Evolutionary conservation across 768 basidiomycete genomes (phyloP), one percentile per base, ranked within the genome.

Genomic region (Calocera viscosa): DNA sequence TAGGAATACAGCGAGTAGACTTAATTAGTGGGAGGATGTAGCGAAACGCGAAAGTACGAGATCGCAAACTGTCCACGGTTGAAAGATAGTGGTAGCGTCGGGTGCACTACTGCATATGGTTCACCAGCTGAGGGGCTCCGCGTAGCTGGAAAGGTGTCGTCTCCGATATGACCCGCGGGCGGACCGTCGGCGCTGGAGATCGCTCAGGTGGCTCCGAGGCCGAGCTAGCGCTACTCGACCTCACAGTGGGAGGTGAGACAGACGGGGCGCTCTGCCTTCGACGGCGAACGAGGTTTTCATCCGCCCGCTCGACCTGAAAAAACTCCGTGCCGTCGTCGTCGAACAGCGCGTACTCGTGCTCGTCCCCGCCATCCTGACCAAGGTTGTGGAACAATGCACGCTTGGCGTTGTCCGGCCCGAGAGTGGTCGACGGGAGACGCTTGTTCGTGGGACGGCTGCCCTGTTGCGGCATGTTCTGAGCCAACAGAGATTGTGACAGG

Each of bases 361-460:
- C 73, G 38, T 69, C 73, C 26, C 70, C 65, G 40, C 69, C 73
- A 16, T 72, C 73, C 22, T 72, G 17, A 72, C 73, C 19, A 70
- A 72, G 49, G 12, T 76, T 74, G 65, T 77, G 73, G 12, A 84
- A 74, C 72, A 80, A 71, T 65, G 78, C 78, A 64, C 84, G 76
- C 74, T 90, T 90, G 63, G 81, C 69, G 68, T 79, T 79, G 38
- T 76, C 76, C 1, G 86, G 86, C 1, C 80, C 88, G n/a, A 90
- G 75, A 11, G 86, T 86, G 76, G 88, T 86, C 60, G 86, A 87
- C 1, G 89, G 84, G 39, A 88, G 73, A 49, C 89, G 78, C 78
- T 91, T 91, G 72, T 88, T 89, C 32, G 84, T 80, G 12, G 89
- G 89, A 1, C 89, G 66, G 7, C 24, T 26, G 49, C 24, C 39